phyloP scores from a whole-genome alignment of 1,139 yeast species.

The Meyerozyma elateridarum region DNA sequence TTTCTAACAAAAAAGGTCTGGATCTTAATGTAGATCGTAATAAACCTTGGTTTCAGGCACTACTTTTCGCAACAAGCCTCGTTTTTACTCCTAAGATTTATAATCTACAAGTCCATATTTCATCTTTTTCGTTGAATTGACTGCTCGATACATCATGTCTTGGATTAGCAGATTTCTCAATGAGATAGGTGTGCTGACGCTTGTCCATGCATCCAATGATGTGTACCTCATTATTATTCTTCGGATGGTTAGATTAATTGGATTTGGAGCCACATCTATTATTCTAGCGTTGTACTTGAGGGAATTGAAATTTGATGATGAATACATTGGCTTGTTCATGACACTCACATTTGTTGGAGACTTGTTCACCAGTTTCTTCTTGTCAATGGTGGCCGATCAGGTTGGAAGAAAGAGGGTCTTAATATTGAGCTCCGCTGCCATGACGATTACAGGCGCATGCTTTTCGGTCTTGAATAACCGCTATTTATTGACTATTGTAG shows the following conservation, averaged over 20 bases:
- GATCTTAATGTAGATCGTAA: no score
- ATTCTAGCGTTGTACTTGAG: conserved; percentile 35
- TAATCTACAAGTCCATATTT: no score
- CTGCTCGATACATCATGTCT: no score
- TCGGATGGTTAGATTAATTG: conserved; percentile 34
- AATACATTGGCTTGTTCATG: conserved; percentile 34
- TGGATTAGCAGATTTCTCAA: conserved; percentile 6
- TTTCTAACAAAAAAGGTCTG: no score
- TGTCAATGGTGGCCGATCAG: conserved; percentile 30
- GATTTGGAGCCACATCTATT: conserved; percentile 40
- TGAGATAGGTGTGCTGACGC: conserved; percentile 27
- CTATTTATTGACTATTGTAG: conserved; percentile 20
- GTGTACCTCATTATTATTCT: conserved; percentile 27
- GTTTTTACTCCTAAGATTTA: no score
- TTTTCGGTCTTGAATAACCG: conserved; percentile 21
- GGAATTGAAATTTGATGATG: conserved; percentile 26
- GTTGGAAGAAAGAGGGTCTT: conserved; percentile 31
- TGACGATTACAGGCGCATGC: conserved; percentile 28
- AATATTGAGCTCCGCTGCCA: conserved; percentile 22
- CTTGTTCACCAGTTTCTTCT: conserved; percentile 27
- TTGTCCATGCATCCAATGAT: conserved; percentile 22
- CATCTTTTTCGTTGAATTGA: no score
- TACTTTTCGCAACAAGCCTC: no score
- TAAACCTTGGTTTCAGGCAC: no score
- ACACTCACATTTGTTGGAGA: conserved; percentile 37